These are phyloP conservation scores for Marchantia polymorpha DNA, from an alignment of 225 moss, liverwort and hornwort species.

Conservation along the genomic window DNA sequence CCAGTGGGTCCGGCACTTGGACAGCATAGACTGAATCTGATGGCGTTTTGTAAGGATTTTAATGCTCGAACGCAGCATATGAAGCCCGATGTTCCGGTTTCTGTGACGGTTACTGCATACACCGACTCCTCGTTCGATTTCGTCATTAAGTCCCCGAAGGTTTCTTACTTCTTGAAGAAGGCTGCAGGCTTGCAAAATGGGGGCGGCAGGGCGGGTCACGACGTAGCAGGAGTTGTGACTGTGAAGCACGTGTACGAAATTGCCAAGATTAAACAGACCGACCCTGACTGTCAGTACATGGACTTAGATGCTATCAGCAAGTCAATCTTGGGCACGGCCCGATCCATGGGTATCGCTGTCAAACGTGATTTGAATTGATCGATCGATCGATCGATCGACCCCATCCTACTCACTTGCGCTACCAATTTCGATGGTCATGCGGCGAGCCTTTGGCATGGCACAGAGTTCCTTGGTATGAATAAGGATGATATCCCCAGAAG, in stretches of 20 bases:
- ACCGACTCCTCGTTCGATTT: conserved; percentile 84
- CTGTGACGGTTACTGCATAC: conserved; percentile 82
- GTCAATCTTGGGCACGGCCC: conserved; percentile 90
- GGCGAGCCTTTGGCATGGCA: too few relatives aligned
- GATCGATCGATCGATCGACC: background rate
- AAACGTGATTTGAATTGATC: conserved; percentile 53
- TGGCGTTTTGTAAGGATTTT: conserved; percentile 97
- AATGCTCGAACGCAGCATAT: conserved; percentile 90
- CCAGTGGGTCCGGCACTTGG: conserved; percentile 91
- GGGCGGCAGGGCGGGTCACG: conserved; percentile 75
- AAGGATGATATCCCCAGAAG: too few relatives aligned
- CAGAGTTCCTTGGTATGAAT: too few relatives aligned
- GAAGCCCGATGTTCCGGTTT: conserved; percentile 87
- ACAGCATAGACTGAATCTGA: conserved; percentile 83
- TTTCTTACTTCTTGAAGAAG: conserved; percentile 82
- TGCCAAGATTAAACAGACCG: conserved; percentile 90
- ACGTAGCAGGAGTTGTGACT: conserved; percentile 68
- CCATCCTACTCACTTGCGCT: too few relatives aligned
- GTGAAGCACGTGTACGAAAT: conserved; percentile 85
- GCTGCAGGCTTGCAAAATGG: conserved; percentile 84
- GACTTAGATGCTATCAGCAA: conserved; percentile 71
- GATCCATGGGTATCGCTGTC: conserved; percentile 85
- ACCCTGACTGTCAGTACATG: conserved; percentile 92
- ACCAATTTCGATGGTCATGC: too few relatives aligned
- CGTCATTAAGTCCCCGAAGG: conserved; percentile 73